Evolutionary conservation across 2,329 filamentous ascomycete species (phyloP).

Genomic region (Penicillium sp.): DNA sequence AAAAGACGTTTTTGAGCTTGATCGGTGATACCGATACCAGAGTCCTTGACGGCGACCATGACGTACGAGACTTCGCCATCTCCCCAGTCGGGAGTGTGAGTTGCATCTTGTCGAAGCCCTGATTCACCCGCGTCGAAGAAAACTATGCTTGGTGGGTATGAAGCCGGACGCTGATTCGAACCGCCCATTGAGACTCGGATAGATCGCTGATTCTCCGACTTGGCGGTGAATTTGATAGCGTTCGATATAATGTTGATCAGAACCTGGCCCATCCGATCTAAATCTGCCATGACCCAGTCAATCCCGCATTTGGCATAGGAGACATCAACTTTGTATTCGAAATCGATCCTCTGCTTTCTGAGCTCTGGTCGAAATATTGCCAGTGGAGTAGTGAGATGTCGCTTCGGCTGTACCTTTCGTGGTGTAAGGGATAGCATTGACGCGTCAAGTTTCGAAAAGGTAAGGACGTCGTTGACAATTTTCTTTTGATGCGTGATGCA

Average conservation of each 20-base stretch:
- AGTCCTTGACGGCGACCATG: slow-evolving; percentile 72
- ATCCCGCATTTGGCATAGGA: slow-evolving; percentile 59
- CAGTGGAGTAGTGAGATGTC: slow-evolving; percentile 64
- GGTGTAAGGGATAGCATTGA: slow-evolving; percentile 71
- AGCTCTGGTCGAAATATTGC: slow-evolving; percentile 79
- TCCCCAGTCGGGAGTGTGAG: slow-evolving; percentile 53
- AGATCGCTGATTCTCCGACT: slow-evolving; percentile 37
- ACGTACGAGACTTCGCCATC: slow-evolving; percentile 61
- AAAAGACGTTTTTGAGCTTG: slow-evolving; percentile 74
- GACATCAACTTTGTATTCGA: slow-evolving; percentile 62
- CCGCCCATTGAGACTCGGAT: slow-evolving; percentile 57
- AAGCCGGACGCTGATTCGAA: slow-evolving; percentile 46
- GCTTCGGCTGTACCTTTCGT: slow-evolving; percentile 65
- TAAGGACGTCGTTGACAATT: slow-evolving; percentile 73
- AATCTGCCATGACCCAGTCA: slow-evolving; percentile 69
- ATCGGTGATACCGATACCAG: slow-evolving; percentile 68
- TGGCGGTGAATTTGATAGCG: slow-evolving; percentile 75
- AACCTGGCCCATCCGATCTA: slow-evolving; percentile 72
- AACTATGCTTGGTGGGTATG: slow-evolving; percentile 38
- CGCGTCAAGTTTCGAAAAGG: slow-evolving; percentile 73
- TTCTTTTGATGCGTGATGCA: slow-evolving; percentile 79
- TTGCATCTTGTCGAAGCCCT: slow-evolving; percentile 31
- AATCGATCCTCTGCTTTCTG: slow-evolving; percentile 65
- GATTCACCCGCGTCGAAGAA: slow-evolving; percentile 28
- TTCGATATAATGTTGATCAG: slow-evolving; percentile 79